Evolutionary conservation across 2,329 filamentous ascomycete genomes (phyloP).

Genomic region (Dryadomyces quercivorus): DNA sequence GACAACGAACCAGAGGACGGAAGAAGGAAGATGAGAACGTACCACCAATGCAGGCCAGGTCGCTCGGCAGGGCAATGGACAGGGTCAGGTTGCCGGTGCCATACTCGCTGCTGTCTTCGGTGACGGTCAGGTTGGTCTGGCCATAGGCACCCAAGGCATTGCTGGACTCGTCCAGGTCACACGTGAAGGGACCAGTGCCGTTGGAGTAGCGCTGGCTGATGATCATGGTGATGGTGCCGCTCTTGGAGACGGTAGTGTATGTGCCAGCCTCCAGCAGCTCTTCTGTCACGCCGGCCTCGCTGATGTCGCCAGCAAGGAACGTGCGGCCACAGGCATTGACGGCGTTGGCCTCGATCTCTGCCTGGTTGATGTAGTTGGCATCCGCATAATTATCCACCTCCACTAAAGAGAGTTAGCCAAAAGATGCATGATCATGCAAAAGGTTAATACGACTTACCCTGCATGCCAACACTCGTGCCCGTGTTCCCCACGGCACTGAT

Average conservation of each 20-base stretch:
- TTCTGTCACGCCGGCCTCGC: slow-evolving; percentile 2
- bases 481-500: background rate
- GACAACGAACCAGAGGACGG: background rate
- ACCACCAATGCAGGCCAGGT: slow-evolving; percentile 3
- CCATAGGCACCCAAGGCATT: slow-evolving; percentile 1
- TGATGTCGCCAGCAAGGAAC: slow-evolving; percentile 3
- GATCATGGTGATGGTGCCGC: slow-evolving; percentile 1
- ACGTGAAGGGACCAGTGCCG: slow-evolving; percentile 1
- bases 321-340: slow-evolving; percentile 5
- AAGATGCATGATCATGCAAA: too few relatives aligned
- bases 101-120: background rate
- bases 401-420: background rate
- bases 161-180: slow-evolving; percentile 4
- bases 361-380: slow-evolving; percentile 3
- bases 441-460: background rate
- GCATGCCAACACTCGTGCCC: background rate
- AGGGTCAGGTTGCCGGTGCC: slow-evolving; percentile 4
- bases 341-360: slow-evolving; percentile 1
- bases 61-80: background rate
- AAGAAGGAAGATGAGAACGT: background rate
- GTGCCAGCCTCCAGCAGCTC: background rate
- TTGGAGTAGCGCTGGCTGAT: slow-evolving; percentile 1
- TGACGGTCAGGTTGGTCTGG: slow-evolving; percentile 3
- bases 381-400: background rate
- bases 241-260: background rate